These are phyloP conservation scores for Geotrichum histeridarum DNA, from an alignment of 1,139 yeast genomes.

Conservation along the genomic window DNA sequence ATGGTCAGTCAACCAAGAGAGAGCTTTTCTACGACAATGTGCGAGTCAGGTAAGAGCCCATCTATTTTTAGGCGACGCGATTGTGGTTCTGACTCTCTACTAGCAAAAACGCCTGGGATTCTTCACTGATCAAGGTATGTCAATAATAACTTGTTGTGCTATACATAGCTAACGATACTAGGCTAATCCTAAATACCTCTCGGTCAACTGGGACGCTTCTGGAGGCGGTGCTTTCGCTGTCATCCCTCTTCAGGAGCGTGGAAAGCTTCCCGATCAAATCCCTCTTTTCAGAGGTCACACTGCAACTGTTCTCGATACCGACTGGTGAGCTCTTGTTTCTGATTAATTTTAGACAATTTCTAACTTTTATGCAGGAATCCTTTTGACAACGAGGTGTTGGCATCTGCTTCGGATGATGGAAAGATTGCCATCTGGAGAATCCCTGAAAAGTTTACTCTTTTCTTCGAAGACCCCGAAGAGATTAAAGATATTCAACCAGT, in stretches of 20 bases:
- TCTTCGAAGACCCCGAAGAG: conserved; percentile 55
- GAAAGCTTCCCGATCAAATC: conserved; percentile 91
- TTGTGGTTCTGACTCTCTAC: not conserved
- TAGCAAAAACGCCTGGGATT: conserved; percentile 93
- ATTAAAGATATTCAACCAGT: conserved; percentile 66
- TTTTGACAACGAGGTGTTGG: conserved; percentile 68
- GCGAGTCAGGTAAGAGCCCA: conserved; percentile 35
- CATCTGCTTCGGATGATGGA: conserved; percentile 88
- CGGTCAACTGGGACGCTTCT: conserved; percentile 89
- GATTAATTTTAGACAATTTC: conserved; percentile 18
- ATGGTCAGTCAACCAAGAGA: conserved; percentile 84
- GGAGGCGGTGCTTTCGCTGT: conserved; percentile 98
- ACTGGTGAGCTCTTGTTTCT: conserved; percentile 41
- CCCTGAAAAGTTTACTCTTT: conserved; percentile 58
- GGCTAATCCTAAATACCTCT: conserved; percentile 75
- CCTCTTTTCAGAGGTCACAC: conserved; percentile 94
- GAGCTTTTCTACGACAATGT: conserved; percentile 87
- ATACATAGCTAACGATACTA: conserved; percentile 41
- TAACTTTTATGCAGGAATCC: conserved; percentile 48
- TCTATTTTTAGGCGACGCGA: not conserved
- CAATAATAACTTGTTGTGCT: conserved; percentile 17
- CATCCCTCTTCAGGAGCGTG: conserved; percentile 76
- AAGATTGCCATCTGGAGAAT: conserved; percentile 82
- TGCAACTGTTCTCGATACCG: conserved; percentile 91
- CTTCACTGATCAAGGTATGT: conserved; percentile 63